Conservation (phyloP, 2,329 filamentous ascomycete species). For the Epichloe glyceriae region DNA sequence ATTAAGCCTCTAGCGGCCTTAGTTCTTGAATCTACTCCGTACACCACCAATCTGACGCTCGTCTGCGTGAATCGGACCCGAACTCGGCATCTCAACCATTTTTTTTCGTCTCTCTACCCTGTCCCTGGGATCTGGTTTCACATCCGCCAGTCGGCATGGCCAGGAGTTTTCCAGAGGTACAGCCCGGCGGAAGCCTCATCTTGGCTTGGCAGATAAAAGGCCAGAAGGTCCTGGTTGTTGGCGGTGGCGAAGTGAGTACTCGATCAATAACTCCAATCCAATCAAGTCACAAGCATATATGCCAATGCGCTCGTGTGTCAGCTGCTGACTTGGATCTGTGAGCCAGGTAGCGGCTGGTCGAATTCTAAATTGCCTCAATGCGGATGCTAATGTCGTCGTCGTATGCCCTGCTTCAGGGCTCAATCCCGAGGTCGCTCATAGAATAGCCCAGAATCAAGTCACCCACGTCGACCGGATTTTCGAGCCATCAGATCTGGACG, state of each 20-base stretch:
- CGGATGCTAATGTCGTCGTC: conserved; percentile 80
- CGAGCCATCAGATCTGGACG: conserved; percentile 73
- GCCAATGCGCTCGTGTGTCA: neutral
- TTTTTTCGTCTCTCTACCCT: neutral
- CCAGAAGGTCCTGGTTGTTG: conserved; percentile 83
- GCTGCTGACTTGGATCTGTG: conserved; percentile 8
- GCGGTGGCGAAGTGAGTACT: conserved; percentile 72
- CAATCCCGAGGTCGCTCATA: conserved; percentile 77
- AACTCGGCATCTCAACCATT: neutral
- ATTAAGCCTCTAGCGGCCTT: no score
- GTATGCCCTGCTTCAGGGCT: conserved; percentile 69
- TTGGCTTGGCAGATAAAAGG: conserved; percentile 89
- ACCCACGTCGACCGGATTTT: conserved; percentile 74
- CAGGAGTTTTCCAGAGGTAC: conserved; percentile 58
- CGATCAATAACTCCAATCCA: conserved; percentile 7
- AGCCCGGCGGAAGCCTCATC: conserved; percentile 86
- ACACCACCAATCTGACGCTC: neutral
- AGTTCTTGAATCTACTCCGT: neutral
- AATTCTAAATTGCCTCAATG: conserved; percentile 87
- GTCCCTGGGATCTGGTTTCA: neutral
- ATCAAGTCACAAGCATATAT: neutral
- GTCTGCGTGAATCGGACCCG: neutral
- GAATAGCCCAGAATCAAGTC: conserved; percentile 63
- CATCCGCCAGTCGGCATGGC: conserved; percentile 19
- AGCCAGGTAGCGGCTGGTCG: conserved; percentile 82